phyloP scores from a whole-genome alignment of 768 basidiomycete genomes.

The Rhodocollybia butyracea region DNA sequence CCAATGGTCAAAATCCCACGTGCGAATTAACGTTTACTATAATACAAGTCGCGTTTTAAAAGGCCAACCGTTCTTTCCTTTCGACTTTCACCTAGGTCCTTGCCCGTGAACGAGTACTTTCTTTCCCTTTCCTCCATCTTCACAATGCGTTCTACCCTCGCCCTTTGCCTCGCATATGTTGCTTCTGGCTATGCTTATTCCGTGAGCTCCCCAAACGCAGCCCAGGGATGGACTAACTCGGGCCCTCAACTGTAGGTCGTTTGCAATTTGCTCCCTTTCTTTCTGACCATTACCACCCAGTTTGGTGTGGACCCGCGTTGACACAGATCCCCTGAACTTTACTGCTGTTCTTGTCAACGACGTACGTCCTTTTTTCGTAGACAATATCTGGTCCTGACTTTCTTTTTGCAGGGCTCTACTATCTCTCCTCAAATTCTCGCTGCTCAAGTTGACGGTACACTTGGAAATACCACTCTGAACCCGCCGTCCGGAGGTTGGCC shows the following conservation, averaged over 20 bases:
- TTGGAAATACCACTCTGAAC: constrained; percentile 35
- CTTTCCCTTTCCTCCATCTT: constrained; percentile 2
- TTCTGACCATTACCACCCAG: constrained; percentile 17
- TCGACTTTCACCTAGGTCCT: neutral
- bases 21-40: no score
- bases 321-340: constrained; percentile 67
- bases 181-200: constrained; percentile 61
- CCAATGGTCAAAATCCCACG: no score
- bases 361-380: constrained; percentile 30
- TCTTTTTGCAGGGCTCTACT: constrained; percentile 29
- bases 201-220: constrained; percentile 48
- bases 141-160: constrained; percentile 41
- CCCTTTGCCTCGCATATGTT: constrained; percentile 45
- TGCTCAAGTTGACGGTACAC: constrained; percentile 50
- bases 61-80: neutral
- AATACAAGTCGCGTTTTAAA: no score
- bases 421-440: constrained; percentile 47
- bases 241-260: constrained; percentile 44
- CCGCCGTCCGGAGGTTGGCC: constrained; percentile 69
- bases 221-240: constrained; percentile 51
- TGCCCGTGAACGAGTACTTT: constrained; percentile 11
- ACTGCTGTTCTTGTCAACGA: constrained; percentile 64
- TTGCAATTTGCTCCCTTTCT: neutral
- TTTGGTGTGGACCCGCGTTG: constrained; percentile 62
- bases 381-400: constrained; percentile 5